Base-by-base conservation (phyloP, 169 alveolate species). In the Besnoitia besnoiti region DNA sequence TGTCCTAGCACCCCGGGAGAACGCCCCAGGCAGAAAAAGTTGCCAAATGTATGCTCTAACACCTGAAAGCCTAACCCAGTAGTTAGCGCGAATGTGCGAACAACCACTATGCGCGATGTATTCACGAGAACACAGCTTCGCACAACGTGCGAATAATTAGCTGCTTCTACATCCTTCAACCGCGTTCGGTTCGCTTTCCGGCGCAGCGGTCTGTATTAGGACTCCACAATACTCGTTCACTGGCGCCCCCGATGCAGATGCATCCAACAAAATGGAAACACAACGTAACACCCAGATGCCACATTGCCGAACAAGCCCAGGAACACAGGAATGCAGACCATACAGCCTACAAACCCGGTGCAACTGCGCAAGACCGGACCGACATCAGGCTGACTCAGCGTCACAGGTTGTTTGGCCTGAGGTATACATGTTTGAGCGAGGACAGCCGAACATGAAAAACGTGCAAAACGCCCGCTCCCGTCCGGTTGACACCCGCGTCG, bases 371-470 rank as follows among this genome's bases (percentile, higher is more conserved):
- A 67, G n/a, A 8, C 80, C 42, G 39, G 39, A 67, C 10, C 19
- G 42, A 35, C 80, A 67, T 24, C 80, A 67, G 80, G 80, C 80
- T 67, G 80, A 67, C 80, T 67, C 80, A 67, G 80, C 80, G 80
- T 35, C 80, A 33, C 80, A 30, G 46, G 14, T 67, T 19, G 19
- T 1, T 35, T 67, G 7, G 0, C 42, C 80, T 42, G 44, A 16
- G 8, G 80, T 10, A 0, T 1, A 19, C 0, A 10, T 35, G 1
- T 1, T 5, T 30, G 0, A 30, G 80, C 24, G 46, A 67, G 80
- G 46, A 30, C 80, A 67, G n/a, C 7, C 47, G 39, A 24, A 35
- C 44, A 16, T 33, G 7, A 42, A 5, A 19, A 16, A 30, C 80
- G 80, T 42, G 42, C 80, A 67, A 67, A 67, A 67, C 80, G 80